Evolutionary conservation across 2,329 filamentous ascomycete genomes (phyloP).

Genomic region (Akanthomyces lecanii): DNA sequence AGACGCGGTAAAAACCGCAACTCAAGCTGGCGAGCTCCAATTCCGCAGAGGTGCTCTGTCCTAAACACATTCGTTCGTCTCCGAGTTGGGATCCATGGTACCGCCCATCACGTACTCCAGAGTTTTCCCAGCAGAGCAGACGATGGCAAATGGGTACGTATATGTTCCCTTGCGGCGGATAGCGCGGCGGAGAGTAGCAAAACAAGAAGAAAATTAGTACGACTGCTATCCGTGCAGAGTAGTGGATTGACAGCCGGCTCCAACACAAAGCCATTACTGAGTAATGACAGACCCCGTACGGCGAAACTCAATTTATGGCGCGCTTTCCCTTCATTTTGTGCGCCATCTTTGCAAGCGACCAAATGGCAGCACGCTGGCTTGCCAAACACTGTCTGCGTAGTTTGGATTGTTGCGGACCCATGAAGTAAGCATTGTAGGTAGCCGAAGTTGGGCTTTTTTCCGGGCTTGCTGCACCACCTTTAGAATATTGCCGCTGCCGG

Average conservation of each 20-base stretch:
- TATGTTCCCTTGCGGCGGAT: too few relatives aligned
- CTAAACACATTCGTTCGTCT: background rate
- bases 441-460: too few relatives aligned
- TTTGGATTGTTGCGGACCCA: too few relatives aligned
- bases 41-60: background rate
- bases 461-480: background rate
- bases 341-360: background rate
- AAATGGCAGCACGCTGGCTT: background rate
- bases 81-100: background rate
- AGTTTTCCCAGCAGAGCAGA: too few relatives aligned
- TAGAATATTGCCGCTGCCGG: background rate
- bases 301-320: background rate
- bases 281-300: background rate
- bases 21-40: background rate
- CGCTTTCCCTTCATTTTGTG: background rate
- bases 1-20: background rate
- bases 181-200: too few relatives aligned
- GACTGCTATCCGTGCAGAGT: too few relatives aligned
- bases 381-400: too few relatives aligned
- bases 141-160: too few relatives aligned
- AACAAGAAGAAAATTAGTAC: too few relatives aligned
- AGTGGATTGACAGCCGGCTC: background rate
- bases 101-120: too few relatives aligned
- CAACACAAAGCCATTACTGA: too few relatives aligned
- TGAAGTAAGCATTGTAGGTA: too few relatives aligned